Percentiles rank a stretch among this genome's conserved stretches.
Evolutionary conservation across 2,329 filamentous ascomycete species (phyloP).

Genomic region (Ascochyta koolunga): DNA sequence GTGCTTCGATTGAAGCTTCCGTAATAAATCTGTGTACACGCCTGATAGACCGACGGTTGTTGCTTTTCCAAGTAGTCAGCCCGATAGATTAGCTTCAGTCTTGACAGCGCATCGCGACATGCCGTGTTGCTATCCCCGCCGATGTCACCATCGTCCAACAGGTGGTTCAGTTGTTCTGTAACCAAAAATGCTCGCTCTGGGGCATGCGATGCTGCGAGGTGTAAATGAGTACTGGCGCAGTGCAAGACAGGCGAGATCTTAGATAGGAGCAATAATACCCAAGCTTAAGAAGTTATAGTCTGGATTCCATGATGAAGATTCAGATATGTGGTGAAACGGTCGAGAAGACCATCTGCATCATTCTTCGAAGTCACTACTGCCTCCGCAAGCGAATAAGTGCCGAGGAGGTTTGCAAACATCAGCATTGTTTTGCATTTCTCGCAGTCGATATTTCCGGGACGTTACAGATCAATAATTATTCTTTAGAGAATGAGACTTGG

Average conservation of each 20-base stretch:
- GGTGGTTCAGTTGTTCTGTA: conserved; percentile 6
- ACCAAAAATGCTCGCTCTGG: conserved; percentile 10
- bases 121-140: conserved; percentile 4
- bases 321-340: conserved; percentile 25
- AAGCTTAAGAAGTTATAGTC: conserved; percentile 18
- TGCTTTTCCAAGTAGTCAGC: conserved; percentile 1
- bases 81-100: conserved; percentile 20
- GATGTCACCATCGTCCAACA: conserved; percentile 21
- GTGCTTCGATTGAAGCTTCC: conserved; percentile 24
- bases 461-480: conserved; percentile 1
- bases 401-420: conserved; percentile 20
- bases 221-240: conserved; percentile 2
- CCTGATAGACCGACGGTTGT: conserved; percentile 16
- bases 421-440: conserved; percentile 24
- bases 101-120: conserved; percentile 20
- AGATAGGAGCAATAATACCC: conserved; percentile 18
- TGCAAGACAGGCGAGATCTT: conserved; percentile 17
- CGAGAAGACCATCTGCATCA: conserved; percentile 19
- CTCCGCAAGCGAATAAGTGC: conserved; percentile 24
- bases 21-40: conserved; percentile 24
- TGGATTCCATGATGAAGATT: conserved; percentile 26
- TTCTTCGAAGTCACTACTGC: conserved; percentile 13
- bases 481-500: neutral
- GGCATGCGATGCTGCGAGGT: conserved; percentile 5
- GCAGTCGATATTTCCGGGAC: conserved; percentile 4